Base-by-base conservation (phyloP, 345 rosid species). In the Kandelia obovata region DNA sequence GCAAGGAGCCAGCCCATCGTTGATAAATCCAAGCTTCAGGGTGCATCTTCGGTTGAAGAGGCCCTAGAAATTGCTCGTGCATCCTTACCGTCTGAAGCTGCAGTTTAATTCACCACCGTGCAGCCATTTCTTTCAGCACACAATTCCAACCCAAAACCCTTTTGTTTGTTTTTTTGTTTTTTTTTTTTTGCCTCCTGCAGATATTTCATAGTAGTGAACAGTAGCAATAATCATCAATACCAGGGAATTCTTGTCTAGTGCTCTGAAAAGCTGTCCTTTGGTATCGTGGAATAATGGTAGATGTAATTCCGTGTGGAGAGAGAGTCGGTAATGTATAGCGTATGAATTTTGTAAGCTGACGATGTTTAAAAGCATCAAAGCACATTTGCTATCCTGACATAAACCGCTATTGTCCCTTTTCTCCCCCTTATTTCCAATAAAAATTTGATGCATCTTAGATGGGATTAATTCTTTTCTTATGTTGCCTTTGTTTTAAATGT, bases 1-100 rank as follows among this genome's bases (percentile, higher is more conserved):
- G 92, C 92, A n/a, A 81, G 97, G 84, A 76, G 82, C 80, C 96
- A 88, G 75, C 99, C 99, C 30, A 51, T 67, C 0, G 82, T 91
- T 16, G 93, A 95, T 37, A 91, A 85, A 77, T 77, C 86, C 51
- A 85, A 85, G 79, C 97, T 91, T 64, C 83, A 82, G 64, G 82
- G 81, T 35, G 96, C 97, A 64, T 83, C 97, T 57, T 91, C 96
- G 6, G 96, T 88, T 5, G 96, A 95, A 80, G 96, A 85, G 82
- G 99, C 96, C 0, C 83, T 94, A 2, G 82, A 83, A 67, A 87
- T 94, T 58, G 92, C 88, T 60, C 71, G 64, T 68, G 68, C 82
- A 28, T 84, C 89, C 72, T 83, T 89, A 7, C 73, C 67, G 62
- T 62, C 4, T 0, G 72, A 58, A 61, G 71, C 71, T 71, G 72